A percentile compares a stretch with the other conserved stretches of the same genome.
Conservation (phyloP, 148 eudicot species). For the Camellia granthamiana region DNA sequence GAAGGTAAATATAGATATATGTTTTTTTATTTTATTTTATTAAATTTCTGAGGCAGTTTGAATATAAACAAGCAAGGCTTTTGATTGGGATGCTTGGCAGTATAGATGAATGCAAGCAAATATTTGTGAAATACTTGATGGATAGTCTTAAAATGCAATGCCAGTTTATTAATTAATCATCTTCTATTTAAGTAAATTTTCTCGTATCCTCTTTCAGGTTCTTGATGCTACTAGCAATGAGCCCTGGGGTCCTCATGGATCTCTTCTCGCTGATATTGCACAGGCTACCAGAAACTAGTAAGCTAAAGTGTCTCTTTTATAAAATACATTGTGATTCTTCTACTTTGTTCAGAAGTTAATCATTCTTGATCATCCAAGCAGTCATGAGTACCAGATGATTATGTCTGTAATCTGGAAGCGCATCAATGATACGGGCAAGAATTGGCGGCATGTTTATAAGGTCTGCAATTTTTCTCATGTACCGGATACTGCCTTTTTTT, state of each 20-base stretch:
- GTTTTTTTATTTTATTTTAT: neutral
- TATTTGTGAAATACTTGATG: neutral
- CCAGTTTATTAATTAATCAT: neutral
- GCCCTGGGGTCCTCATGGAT: conserved; percentile 99
- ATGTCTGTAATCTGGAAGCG: conserved; percentile 94
- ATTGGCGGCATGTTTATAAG: conserved; percentile 93
- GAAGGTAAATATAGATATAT: conserved; percentile 74
- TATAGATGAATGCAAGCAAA: neutral
- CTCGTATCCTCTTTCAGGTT: conserved; percentile 45
- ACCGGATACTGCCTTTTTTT: neutral
- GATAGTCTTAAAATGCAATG: conserved; percentile 4
- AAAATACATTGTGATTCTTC: neutral
- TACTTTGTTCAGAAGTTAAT: conserved; percentile 9
- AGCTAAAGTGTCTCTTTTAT: conserved; percentile 20
- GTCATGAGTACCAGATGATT: conserved; percentile 93
- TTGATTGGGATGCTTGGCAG: conserved; percentile 15
- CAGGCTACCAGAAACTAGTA: conserved; percentile 89
- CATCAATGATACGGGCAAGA: conserved; percentile 85
- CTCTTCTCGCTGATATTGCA: conserved; percentile 91
- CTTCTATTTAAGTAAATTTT: neutral
- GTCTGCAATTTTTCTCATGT: conserved; percentile 23
- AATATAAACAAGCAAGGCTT: neutral
- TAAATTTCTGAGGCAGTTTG: neutral
- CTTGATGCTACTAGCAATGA: conserved; percentile 99
- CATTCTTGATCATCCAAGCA: conserved; percentile 30